Percentiles rank a stretch among this genome's conserved stretches.
phyloP scores from a whole-genome alignment of 2,329 filamentous ascomycete species.

The Talaromyces sp. region DNA sequence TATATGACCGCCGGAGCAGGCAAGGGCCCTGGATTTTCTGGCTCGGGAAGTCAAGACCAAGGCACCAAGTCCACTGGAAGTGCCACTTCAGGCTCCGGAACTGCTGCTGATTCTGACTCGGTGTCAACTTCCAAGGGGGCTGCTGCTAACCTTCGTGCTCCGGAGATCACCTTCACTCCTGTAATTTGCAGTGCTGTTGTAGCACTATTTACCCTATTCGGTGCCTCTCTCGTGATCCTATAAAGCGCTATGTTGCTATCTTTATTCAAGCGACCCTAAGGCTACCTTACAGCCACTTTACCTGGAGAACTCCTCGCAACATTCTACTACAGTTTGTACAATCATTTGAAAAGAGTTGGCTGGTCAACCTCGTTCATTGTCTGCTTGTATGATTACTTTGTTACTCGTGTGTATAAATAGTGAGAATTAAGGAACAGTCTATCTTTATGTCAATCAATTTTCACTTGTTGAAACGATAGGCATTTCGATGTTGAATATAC shows the following conservation, averaged over 20 bases:
- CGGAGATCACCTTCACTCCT: slow-evolving; percentile 50
- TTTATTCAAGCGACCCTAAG: neutral
- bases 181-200: slow-evolving; percentile 52
- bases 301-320: neutral
- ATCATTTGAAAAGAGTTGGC: slow-evolving; percentile 8
- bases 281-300: neutral
- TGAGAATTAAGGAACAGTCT: neutral
- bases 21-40: slow-evolving; percentile 54
- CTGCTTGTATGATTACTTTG: slow-evolving; percentile 1
- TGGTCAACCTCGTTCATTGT: slow-evolving; percentile 8
- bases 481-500: neutral
- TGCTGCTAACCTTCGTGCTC: slow-evolving; percentile 43
- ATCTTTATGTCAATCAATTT: neutral
- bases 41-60: slow-evolving; percentile 55
- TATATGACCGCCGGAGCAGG: slow-evolving; percentile 60
- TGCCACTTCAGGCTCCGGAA: slow-evolving; percentile 51
- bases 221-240: slow-evolving; percentile 43
- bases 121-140: slow-evolving; percentile 35
- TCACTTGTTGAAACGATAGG: neutral
- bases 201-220: slow-evolving; percentile 52
- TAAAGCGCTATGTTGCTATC: slow-evolving; percentile 21
- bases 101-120: slow-evolving; percentile 30
- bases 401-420: slow-evolving; percentile 3
- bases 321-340: slow-evolving; percentile 2
- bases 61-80: slow-evolving; percentile 50